Base-by-base conservation (phyloP, 768 basidiomycete genomes). In the Exidia glandulosa region DNA sequence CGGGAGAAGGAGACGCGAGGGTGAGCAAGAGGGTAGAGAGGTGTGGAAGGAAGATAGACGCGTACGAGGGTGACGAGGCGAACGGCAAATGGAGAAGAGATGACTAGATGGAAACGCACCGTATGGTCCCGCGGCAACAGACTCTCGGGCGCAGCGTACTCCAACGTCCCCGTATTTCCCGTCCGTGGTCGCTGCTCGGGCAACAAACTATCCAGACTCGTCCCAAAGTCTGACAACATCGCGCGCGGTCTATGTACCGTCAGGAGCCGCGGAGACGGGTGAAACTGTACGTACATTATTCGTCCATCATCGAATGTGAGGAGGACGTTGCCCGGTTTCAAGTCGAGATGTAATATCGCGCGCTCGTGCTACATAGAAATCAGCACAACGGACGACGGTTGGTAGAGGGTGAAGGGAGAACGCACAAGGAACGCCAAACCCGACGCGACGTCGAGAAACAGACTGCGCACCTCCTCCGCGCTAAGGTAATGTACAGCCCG, bases 191-290 rank as follows among this genome's bases (percentile, higher is more conserved):
- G 74, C 19, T 82, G n/a, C n/a, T n/a, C 83, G 6, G 27, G 14
- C 10, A 13, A 80, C 16, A n/a, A n/a, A n/a, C 91, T 91, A 66
- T 95, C 93, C 56, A 90, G 85, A 29, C 90, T 93, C 0, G 94
- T 95, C 19, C 94, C 94, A 71, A 97, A 97, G 66, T 97, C 94
- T 2, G 91, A 92, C 19, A 97, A 76, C 90, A 97, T 92, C 1
- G 92, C 94, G 66, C 90, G 82, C 2, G 94, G 94, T 60, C 93
- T 94, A 59, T 14, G 55, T 12, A n/a, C n/a, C n/a, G n/a, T n/a
- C n/a, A n/a, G n/a, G n/a, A n/a, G n/a, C n/a, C n/a, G n/a, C n/a
- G n/a, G n/a, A n/a, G n/a, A n/a, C n/a, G n/a, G n/a, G n/a, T n/a
- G n/a, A n/a, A n/a, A n/a, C n/a, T 19, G n/a, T n/a, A n/a, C 85